Base-by-base conservation (phyloP, 768 basidiomycete genomes). In the Mycena alexandri region DNA sequence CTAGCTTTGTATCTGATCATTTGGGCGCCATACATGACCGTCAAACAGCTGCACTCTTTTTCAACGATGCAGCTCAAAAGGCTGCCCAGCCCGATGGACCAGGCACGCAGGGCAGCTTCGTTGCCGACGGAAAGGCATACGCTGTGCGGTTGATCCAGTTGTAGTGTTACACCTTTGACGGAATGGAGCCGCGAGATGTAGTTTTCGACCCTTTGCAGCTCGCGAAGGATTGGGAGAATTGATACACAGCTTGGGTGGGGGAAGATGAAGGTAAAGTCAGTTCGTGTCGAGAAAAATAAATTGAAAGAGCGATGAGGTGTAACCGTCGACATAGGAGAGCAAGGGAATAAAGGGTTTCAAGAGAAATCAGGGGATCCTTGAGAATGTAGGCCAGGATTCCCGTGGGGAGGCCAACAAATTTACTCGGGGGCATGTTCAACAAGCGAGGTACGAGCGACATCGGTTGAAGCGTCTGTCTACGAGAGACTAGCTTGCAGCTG, bases 41-140 rank as follows among this genome's bases (percentile, higher is more conserved):
- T 21, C 8, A 64, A 21, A 19, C 47, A 51, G 0, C 11, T 21
- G 17, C 63, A 64, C 21, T 34, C 12, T 16, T 34, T 57, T 16
- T 24, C 2, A 5, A 58, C 41, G 41, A 64, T 52, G 55, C 48
- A 51, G 56, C 43, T 58, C 48, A 64, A 12, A 14, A 64, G 55
- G 21, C 21, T n/a, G 5, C 22, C 48, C 5, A 64, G 29, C 17
- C 42, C 19, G 14, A 5, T 3, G 5, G 48, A 3, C 63, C 63
- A 64, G 0, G 63, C 38, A 0, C 33, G 55, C 5, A 64, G n/a
- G 13, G 19, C 41, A 13, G 5, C 0, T 25, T 64, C 56, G 25
- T 44, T 17, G 3, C 56, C 63, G 17, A 64, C 63, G 2, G 55
- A 42, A 12, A 51, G 55, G 25, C 55, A 64, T 6, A n/a, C 13